Base-by-base conservation (phyloP, 768 basidiomycete species). In the Amanita brunnescens region DNA sequence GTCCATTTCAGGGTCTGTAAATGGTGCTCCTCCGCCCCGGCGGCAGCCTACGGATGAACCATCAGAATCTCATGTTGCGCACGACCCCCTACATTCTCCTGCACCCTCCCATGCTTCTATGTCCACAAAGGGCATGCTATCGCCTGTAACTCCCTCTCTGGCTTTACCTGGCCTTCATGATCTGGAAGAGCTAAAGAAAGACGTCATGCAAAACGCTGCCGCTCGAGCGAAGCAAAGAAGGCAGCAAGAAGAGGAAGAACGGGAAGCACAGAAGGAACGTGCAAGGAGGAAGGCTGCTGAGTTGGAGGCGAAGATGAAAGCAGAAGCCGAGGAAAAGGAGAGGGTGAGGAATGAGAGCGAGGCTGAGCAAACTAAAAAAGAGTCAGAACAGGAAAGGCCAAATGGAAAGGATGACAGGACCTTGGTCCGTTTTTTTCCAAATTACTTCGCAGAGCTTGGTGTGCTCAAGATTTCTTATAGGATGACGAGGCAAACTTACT, bases 201-300 rank as follows among this genome's bases (percentile, higher is more conserved):
- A 81, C 41, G 69, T 83, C 14, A 92, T 93, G 91, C 90, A 91
- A 54, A 77, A 66, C 49, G 87, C 87, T 5, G 91, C 91, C 1
- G 90, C 88, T 55, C 78, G 90, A 35, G 91, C 91, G 5, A 84
- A 80, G 59, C 77, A 85, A 55, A 73, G 91, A 49, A 72, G 89
- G 42, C 83, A 88, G 59, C 77, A 85, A 46, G 91, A 93, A 58
- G 92, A 94, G 62, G 85, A 82, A 54, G 84, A 87, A 57, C 76
- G 91, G 13, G 83, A 89, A 61, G 83, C 79, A 42, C 84, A 85
- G 64, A 79, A 80, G 57, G 90, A 92, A 58, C 74, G 91, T 13
- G 92, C 91, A 12, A 74, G 79, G 54, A 78, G 70, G 67, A 95
- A 93, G 65, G 91, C 88, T 23, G 77, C 73, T 9, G 86, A 87